Conservation (phyloP, 192 early-diverging fungal species). For the Backusella parvicylindrica region DNA sequence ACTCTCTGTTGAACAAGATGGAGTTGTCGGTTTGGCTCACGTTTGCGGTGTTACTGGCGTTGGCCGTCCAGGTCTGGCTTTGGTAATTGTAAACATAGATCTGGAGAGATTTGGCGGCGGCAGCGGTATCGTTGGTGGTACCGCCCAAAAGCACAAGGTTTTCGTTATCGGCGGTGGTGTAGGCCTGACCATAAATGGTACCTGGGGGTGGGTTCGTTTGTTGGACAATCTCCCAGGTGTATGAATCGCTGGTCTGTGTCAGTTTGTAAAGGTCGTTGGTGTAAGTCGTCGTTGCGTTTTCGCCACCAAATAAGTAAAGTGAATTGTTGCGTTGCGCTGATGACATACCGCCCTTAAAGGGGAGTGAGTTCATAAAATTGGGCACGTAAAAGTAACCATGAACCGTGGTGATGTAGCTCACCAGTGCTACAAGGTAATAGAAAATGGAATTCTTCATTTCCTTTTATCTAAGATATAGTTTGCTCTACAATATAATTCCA, state of each 20-base stretch:
- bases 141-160: not conserved
- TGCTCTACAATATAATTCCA: not conserved
- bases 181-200: not conserved
- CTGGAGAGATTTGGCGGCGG: not conserved
- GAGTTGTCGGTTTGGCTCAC: not conserved
- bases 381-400: constrained; percentile 24
- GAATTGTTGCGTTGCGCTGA: not conserved
- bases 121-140: not conserved
- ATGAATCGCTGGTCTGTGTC: not conserved
- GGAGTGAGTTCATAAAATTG: constrained; percentile 9
- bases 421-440: not conserved
- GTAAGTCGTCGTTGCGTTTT: not conserved
- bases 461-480: not conserved
- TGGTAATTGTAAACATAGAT: not conserved
- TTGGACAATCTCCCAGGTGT: not conserved
- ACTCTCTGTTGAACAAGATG: not conserved
- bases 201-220: constrained; percentile 9
- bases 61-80: not conserved
- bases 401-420: not conserved
- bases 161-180: not conserved
- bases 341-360: constrained; percentile 8
- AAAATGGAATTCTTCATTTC: not conserved
- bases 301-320: constrained; percentile 4
- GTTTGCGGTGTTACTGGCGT: not conserved
- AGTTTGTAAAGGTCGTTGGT: not conserved